Evolutionary conservation across 2,329 filamentous ascomycete genomes (phyloP).

Genomic region (Paracorniculantispora psalliotae): DNA sequence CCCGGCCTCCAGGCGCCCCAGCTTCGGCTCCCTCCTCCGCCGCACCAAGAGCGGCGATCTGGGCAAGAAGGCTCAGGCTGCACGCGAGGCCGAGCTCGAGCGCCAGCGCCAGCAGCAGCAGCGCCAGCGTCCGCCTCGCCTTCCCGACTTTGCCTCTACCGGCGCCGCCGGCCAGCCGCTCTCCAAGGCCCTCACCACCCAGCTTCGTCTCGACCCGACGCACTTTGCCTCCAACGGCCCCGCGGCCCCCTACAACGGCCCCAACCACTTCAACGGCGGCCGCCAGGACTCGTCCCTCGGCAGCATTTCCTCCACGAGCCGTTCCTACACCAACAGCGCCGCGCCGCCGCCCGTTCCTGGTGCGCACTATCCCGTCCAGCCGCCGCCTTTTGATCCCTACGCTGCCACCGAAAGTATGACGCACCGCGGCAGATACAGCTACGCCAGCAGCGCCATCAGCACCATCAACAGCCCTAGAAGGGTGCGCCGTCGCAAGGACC

Average conservation of each 20-base stretch:
- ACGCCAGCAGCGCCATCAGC: conserved; percentile 86
- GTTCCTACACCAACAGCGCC: conserved; percentile 37
- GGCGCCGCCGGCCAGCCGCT: conserved; percentile 36
- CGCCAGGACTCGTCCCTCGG: conserved; percentile 27
- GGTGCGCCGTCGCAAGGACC: conserved; percentile 91
- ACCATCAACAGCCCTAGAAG: conserved; percentile 89
- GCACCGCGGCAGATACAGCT: conserved; percentile 91
- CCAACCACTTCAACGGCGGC: neutral
- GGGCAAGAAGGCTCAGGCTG: conserved; percentile 55
- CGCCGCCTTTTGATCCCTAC: conserved; percentile 64
- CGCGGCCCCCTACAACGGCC: conserved; percentile 33
- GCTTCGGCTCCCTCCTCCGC: conserved; percentile 56
- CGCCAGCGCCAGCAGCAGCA: conserved; percentile 45
- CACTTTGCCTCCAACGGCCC: conserved; percentile 27
- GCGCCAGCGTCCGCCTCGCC: conserved; percentile 41
- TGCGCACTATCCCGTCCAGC: conserved; percentile 57
- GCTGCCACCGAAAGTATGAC: conserved; percentile 91
- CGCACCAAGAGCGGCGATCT: conserved; percentile 65
- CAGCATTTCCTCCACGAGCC: conserved; percentile 35
- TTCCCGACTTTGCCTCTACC: conserved; percentile 50
- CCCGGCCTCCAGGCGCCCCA: conserved; percentile 36
- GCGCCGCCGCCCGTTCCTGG: conserved; percentile 57
- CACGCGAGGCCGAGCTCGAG: conserved; percentile 46
- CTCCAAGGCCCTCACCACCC: conserved; percentile 43
- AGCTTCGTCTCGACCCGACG: conserved; percentile 52